Conservation (phyloP, 768 basidiomycete genomes). For the Pleurotus platypus region DNA sequence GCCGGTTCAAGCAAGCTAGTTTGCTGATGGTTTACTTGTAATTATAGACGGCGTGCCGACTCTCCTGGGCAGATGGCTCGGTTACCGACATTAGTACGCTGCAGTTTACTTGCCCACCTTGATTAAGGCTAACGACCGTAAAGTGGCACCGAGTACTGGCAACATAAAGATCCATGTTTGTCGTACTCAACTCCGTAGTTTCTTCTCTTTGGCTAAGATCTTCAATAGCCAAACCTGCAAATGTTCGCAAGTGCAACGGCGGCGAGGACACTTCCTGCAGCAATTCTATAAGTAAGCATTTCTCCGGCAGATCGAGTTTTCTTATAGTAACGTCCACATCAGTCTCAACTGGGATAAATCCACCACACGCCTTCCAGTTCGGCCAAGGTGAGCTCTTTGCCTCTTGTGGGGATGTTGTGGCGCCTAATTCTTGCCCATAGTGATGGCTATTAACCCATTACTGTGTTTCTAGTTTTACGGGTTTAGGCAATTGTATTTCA, state of each 20-base stretch:
- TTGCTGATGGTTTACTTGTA: not conserved
- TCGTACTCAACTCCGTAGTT: not conserved
- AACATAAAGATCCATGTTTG: constrained; percentile 36
- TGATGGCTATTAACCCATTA: not conserved
- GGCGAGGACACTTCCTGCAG: constrained; percentile 48
- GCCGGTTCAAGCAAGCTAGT: not conserved
- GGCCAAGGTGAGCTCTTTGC: constrained; percentile 31
- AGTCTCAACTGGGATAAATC: constrained; percentile 47
- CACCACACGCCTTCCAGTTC: constrained; percentile 44
- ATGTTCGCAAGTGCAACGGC: constrained; percentile 36
- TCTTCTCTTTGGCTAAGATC: not conserved
- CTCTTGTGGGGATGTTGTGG: not conserved
- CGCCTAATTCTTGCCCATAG: not conserved
- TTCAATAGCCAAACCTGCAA: constrained; percentile 26
- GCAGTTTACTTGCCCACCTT: not conserved
- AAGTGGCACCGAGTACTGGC: constrained; percentile 38
- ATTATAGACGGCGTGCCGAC: constrained; percentile 47
- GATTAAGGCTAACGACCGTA: too few relatives aligned
- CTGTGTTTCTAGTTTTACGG: not conserved
- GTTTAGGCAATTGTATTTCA: not conserved
- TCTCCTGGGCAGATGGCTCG: constrained; percentile 38
- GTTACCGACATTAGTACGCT: constrained; percentile 46
- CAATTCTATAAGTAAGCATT: constrained; percentile 38
- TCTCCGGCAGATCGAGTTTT: too few relatives aligned
- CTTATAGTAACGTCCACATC: too few relatives aligned